Percentiles rank a stretch among this genome's conserved stretches.
Conservation (phyloP, 305 asterid species). For the Plantago coronopus region DNA sequence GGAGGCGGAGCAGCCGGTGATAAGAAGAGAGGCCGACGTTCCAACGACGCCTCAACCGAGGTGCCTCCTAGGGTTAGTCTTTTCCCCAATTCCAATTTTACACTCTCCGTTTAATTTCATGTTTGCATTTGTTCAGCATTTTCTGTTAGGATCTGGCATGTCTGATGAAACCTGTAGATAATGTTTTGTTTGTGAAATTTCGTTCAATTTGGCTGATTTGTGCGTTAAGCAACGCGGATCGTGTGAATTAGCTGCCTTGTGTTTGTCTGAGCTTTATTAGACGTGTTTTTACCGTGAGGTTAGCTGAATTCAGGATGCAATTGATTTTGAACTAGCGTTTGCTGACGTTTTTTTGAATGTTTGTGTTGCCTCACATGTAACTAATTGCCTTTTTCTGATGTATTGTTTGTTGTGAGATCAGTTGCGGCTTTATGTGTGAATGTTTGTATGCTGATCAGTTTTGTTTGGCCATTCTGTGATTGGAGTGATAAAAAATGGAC, state of each 20-base stretch:
- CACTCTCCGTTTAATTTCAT: constrained; percentile 3
- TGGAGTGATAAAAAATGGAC: constrained; percentile 4
- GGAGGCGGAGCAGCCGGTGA: constrained; percentile 59
- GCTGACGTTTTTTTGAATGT: not conserved
- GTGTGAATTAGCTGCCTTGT: not conserved
- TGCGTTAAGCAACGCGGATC: not conserved
- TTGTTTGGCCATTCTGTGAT: constrained; percentile 11
- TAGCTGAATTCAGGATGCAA: no score
- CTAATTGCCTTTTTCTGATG: not conserved
- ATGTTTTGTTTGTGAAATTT: not conserved
- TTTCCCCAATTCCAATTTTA: constrained; percentile 9
- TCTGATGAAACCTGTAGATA: not conserved
- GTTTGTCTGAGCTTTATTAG: not conserved
- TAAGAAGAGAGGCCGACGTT: constrained; percentile 61
- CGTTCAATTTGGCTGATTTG: not conserved
- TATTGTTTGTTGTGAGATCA: not conserved
- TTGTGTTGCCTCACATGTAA: not conserved
- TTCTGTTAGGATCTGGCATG: not conserved
- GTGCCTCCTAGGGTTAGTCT: constrained; percentile 53
- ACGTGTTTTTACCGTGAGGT: not conserved
- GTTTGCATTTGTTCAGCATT: not conserved
- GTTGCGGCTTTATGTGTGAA: not conserved
- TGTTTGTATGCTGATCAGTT: not conserved
- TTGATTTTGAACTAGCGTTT: not conserved
- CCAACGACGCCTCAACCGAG: constrained; percentile 40